Conservation (phyloP, 2,329 filamentous ascomycete genomes). For the Fusarium subglutinans region DNA sequence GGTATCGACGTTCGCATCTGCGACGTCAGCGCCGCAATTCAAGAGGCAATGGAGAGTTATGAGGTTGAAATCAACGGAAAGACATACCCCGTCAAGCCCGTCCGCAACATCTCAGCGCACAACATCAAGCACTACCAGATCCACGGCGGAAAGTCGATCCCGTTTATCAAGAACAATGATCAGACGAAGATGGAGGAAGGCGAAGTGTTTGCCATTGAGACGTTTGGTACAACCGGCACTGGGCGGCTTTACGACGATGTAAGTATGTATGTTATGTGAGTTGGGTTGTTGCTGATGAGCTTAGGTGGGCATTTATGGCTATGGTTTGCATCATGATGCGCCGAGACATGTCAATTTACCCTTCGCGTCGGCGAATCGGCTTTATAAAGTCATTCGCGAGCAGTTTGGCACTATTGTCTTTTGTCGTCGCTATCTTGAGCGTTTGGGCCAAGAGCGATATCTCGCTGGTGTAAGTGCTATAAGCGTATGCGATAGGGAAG, state of each 20-base stretch:
- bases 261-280: constrained; percentile 17
- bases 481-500: fast-evolving
- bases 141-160: constrained; percentile 88
- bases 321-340: constrained; percentile 54
- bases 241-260: constrained; percentile 84
- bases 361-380: constrained; percentile 63
- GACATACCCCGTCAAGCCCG: constrained; percentile 80
- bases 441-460: constrained; percentile 69
- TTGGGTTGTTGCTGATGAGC: neutral
- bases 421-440: constrained; percentile 69
- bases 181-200: constrained; percentile 96
- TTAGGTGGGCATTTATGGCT: constrained; percentile 62
- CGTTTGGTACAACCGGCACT: constrained; percentile 88
- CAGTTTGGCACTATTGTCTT: constrained; percentile 72
- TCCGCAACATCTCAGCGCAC: constrained; percentile 85
- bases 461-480: constrained; percentile 59
- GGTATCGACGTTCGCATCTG: constrained; percentile 89
- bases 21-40: constrained; percentile 81
- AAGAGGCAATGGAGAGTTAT: constrained; percentile 91
- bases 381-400: constrained; percentile 67
- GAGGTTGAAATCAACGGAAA: constrained; percentile 82
- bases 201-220: constrained; percentile 92
- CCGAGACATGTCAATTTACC: constrained; percentile 48
- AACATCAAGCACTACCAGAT: constrained; percentile 87
- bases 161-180: constrained; percentile 84